Percentiles rank a stretch among this genome's conserved stretches.
Conservation (phyloP, 768 basidiomycete species). For the Hortiboletus flavorubellus region DNA sequence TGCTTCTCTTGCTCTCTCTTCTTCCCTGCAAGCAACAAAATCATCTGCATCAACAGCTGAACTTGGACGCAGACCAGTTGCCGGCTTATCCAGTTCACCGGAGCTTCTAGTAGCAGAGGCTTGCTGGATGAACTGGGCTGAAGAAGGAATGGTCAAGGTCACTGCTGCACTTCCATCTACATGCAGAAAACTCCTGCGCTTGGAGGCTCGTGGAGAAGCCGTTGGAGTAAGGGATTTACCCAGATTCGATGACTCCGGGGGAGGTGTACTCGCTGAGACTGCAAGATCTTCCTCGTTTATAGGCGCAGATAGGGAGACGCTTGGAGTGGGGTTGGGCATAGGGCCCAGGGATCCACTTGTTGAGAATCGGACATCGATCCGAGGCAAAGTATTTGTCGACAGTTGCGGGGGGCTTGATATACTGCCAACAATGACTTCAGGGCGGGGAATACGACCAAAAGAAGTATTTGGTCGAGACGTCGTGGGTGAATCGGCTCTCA, state of each 20-base stretch:
- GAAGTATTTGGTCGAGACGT: constrained; percentile 37
- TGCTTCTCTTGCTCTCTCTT: constrained; percentile 66
- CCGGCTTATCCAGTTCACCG: constrained; percentile 33
- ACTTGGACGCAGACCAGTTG: constrained; percentile 37
- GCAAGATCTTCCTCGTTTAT: constrained; percentile 20
- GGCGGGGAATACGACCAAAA: constrained; percentile 18
- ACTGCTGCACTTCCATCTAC: constrained; percentile 65
- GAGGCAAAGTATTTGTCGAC: constrained; percentile 46
- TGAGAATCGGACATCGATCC: constrained; percentile 70
- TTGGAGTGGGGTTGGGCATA: constrained; percentile 36
- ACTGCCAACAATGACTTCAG: constrained; percentile 16
- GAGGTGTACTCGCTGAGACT: constrained; percentile 1
- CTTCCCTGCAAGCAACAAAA: constrained; percentile 53
- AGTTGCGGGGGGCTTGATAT: constrained; percentile 28
- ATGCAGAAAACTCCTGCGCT: constrained; percentile 87
- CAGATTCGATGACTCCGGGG: constrained; percentile 6
- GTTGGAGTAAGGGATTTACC: constrained; percentile 40
- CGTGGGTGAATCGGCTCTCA: constrained; percentile 60
- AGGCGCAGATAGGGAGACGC: constrained; percentile 26
- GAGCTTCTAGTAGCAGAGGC: constrained; percentile 40
- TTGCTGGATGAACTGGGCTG: constrained; percentile 57
- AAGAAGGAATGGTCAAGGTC: constrained; percentile 60
- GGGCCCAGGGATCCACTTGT: constrained; percentile 62
- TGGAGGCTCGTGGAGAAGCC: constrained; percentile 49
- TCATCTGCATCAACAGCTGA: constrained; percentile 45